Percentiles rank a stretch among this genome's conserved stretches.
Evolutionary conservation across 805 yeast genomes (phyloP).

Genomic region (Candida hispaniensis): DNA sequence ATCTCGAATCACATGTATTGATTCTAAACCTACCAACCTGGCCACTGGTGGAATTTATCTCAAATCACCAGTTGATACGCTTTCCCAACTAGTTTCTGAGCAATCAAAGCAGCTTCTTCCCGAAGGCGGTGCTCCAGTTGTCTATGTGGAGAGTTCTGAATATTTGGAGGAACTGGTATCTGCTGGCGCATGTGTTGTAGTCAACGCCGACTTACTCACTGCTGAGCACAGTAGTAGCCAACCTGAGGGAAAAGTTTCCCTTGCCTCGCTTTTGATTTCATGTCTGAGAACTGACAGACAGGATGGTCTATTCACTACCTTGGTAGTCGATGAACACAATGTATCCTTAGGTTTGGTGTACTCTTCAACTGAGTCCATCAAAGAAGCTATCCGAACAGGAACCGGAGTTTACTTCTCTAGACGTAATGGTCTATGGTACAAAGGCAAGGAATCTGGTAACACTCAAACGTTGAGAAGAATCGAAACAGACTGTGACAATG

Average conservation of each 20-base stretch:
- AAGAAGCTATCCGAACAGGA: conserved; percentile 66
- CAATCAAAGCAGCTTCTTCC: conserved; percentile 6
- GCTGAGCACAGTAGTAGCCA: conserved; percentile 9
- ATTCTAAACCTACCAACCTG: conserved; percentile 17
- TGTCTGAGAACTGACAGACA: conserved; percentile 66
- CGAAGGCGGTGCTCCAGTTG: conserved; percentile 17
- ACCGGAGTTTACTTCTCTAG: conserved; percentile 94
- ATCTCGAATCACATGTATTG: conserved; percentile 34
- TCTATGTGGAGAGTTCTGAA: conserved; percentile 18
- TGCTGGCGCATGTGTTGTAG: conserved; percentile 9
- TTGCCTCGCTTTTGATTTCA: conserved; percentile 39
- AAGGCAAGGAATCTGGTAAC: conserved; percentile 95
- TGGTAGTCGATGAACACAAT: conserved; percentile 60
- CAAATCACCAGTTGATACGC: conserved; percentile 1
- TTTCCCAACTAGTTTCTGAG: conserved; percentile 3
- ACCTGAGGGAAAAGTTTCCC: conserved; percentile 24
- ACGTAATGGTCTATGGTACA: conserved; percentile 83
- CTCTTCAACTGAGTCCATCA: conserved; percentile 72
- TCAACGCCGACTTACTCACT: conserved; percentile 3
- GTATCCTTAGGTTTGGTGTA: conserved; percentile 83
- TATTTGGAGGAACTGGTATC: conserved; percentile 3
- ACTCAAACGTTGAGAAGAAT: conserved; percentile 64
- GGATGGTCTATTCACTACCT: conserved; percentile 77
- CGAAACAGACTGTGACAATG: conserved; percentile 84
- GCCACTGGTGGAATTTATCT: conserved; percentile 18